Evolutionary conservation across 495 filamentous ascomycete genomes (phyloP).

Genomic region (Amphirosellinia nigrospora): DNA sequence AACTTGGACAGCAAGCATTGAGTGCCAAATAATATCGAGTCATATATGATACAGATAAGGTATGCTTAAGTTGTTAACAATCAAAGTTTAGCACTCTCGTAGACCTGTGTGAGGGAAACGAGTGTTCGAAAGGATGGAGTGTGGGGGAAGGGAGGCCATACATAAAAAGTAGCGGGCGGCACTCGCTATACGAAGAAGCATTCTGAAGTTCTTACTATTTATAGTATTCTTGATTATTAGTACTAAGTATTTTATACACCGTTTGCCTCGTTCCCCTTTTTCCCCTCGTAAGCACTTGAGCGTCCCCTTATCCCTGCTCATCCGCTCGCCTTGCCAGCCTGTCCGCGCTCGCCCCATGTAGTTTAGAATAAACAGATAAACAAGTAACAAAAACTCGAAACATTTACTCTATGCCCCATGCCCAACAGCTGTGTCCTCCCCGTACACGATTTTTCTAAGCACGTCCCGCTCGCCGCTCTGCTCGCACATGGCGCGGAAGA

Average conservation of each 20-base stretch:
- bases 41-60: too few species aligned
- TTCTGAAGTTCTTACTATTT: not conserved
- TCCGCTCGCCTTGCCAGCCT: not conserved
- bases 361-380: not conserved
- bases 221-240: not conserved
- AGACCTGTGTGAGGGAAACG: too few species aligned
- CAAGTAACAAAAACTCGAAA: not conserved
- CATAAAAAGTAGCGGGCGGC: too few species aligned
- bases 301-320: too few species aligned
- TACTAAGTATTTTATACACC: slow-evolving; percentile 4
- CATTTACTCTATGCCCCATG: too few species aligned
- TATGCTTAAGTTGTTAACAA: too few species aligned
- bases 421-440: slow-evolving; percentile 28
- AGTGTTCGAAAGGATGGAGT: too few species aligned
- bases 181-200: too few species aligned
- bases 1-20: too few species aligned
- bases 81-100: too few species aligned
- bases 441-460: slow-evolving; percentile 61
- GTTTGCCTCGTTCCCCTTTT: not conserved
- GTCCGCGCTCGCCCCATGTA: not conserved
- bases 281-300: not conserved
- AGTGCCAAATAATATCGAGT: too few species aligned
- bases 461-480: slow-evolving; percentile 73
- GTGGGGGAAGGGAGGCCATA: too few species aligned
- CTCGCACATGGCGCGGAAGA: slow-evolving; percentile 76